Percentiles rank a stretch among this genome's conserved stretches.
These are phyloP conservation scores for Macroventuria anomochaeta DNA, from an alignment of 2,329 filamentous ascomycete genomes.

Conservation along the genomic window DNA sequence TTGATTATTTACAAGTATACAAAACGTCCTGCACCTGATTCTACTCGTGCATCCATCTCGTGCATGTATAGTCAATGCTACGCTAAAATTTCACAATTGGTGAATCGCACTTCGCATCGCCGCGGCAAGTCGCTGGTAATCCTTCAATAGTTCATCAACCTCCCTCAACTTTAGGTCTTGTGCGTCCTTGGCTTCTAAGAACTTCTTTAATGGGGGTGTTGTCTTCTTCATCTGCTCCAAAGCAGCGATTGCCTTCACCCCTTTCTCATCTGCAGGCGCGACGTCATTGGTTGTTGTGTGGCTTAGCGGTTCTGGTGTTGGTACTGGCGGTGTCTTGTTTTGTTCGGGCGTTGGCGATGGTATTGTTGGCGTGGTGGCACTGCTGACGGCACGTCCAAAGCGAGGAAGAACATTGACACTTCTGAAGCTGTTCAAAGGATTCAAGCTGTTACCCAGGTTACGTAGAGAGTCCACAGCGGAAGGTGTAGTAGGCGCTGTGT, in stretches of 20 bases:
- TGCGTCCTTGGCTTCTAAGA: conserved; percentile 55
- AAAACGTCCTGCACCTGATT: not conserved
- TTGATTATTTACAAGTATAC: not conserved
- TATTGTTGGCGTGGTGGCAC: conserved; percentile 49
- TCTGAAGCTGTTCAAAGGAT: conserved; percentile 80
- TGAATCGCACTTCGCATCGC: conserved; percentile 53
- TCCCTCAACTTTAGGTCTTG: conserved; percentile 56
- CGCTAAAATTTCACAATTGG: conserved; percentile 20
- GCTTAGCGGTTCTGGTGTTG: conserved; percentile 25
- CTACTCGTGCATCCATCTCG: not conserved
- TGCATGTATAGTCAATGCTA: conserved; percentile 2
- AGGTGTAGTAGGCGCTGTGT: conserved; percentile 47
- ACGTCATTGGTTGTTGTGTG: conserved; percentile 31
- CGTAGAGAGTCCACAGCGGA: conserved; percentile 82
- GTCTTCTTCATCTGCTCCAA: conserved; percentile 55
- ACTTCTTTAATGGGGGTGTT: conserved; percentile 55
- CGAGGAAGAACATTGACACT: conserved; percentile 76
- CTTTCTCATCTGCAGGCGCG: conserved; percentile 38
- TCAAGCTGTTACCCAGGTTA: conserved; percentile 79
- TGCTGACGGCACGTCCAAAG: conserved; percentile 67
- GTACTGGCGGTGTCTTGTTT: conserved; percentile 35
- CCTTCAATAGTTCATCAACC: conserved; percentile 55
- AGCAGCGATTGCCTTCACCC: conserved; percentile 51
- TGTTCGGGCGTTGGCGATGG: conserved; percentile 48
- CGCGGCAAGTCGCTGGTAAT: conserved; percentile 54